Evolutionary conservation across 2,329 filamentous ascomycete genomes (phyloP).

Genomic region (Thielaviopsis euricoi): DNA sequence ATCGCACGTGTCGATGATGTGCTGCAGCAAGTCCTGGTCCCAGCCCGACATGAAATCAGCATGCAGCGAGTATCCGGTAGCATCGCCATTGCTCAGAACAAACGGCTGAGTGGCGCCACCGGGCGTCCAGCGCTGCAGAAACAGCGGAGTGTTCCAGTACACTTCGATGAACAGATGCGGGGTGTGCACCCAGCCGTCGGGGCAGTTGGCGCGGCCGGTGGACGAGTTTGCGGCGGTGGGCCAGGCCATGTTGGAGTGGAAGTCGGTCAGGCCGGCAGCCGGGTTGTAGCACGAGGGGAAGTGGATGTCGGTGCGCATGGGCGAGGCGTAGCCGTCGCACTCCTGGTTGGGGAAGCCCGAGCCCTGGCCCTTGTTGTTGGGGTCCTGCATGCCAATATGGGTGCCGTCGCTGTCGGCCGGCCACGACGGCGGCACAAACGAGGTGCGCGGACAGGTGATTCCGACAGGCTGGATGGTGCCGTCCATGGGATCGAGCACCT

Average conservation of each 20-base stretch:
- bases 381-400: constrained; percentile 36
- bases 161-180: constrained; percentile 43
- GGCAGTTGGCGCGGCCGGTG: constrained; percentile 37
- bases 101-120: constrained; percentile 40
- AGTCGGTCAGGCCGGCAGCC: constrained; percentile 38
- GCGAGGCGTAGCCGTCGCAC: constrained; percentile 46
- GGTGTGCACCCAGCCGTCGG: constrained; percentile 34
- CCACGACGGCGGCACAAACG: constrained; percentile 34
- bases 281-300: constrained; percentile 64
- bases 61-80: constrained; percentile 53
- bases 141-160: constrained; percentile 42
- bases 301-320: constrained; percentile 49
- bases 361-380: constrained; percentile 37
- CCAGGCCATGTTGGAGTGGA: constrained; percentile 49
- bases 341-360: constrained; percentile 53
- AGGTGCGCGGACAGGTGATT: constrained; percentile 43
- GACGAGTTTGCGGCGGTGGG: constrained; percentile 29
- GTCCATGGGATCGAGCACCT: constrained; percentile 33
- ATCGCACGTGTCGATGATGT: constrained; percentile 51
- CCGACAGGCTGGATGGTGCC: constrained; percentile 37
- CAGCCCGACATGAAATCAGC: constrained; percentile 61
- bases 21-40: constrained; percentile 47
- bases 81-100: constrained; percentile 52
- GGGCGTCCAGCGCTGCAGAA: constrained; percentile 35
- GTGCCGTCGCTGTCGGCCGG: constrained; percentile 36